Conservation (phyloP, 192 early-diverging fungal species). For the Backusella liffmaniae region DNA sequence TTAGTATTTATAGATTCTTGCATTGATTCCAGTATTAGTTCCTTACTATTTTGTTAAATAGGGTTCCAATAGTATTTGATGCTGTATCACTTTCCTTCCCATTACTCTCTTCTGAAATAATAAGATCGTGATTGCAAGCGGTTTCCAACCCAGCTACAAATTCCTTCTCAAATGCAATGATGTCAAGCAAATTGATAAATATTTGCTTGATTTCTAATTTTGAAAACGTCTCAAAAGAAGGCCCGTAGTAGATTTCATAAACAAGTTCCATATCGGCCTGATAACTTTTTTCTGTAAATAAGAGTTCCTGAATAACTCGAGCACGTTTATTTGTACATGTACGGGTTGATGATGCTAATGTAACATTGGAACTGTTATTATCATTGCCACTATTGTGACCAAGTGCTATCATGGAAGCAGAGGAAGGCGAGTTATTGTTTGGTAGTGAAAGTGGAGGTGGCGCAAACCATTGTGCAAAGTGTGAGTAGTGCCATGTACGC, state of each 20-base stretch:
- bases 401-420: background rate
- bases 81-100: constrained; percentile 6
- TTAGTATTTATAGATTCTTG: background rate
- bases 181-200: constrained; percentile 77
- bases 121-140: constrained; percentile 38
- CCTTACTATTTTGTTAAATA: constrained; percentile 53
- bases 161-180: constrained; percentile 66
- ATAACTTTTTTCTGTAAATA: constrained; percentile 74
- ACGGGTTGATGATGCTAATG: background rate
- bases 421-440: background rate
- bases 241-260: constrained; percentile 66
- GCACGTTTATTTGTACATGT: constrained; percentile 7
- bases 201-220: constrained; percentile 63
- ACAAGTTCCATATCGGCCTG: constrained; percentile 75
- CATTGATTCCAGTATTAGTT: constrained; percentile 4
- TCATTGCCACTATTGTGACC: too few relatives aligned
- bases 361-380: background rate
- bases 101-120: constrained; percentile 22
- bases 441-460: background rate
- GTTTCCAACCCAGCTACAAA: constrained; percentile 65
- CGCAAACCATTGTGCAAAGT: constrained; percentile 6
- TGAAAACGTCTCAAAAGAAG: constrained; percentile 52
- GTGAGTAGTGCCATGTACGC: constrained; percentile 6
- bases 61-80: constrained; percentile 42
- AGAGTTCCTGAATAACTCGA: constrained; percentile 68